A percentile compares a stretch with the other conserved stretches of the same genome.
Conservation (phyloP, 257 asterid genomes). For the Gynochthodes officinalis region DNA sequence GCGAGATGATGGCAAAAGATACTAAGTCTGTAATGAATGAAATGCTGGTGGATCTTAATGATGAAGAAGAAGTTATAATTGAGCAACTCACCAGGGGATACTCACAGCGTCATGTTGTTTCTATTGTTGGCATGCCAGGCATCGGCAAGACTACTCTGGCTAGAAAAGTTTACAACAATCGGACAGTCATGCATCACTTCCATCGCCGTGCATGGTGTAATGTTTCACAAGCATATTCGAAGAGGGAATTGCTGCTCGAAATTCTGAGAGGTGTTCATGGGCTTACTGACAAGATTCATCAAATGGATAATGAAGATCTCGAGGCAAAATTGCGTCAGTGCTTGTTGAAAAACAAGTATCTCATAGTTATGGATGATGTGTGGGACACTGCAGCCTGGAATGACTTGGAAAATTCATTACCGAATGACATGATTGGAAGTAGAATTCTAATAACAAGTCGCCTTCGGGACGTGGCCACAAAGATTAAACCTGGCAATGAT, state of each 20-base stretch:
- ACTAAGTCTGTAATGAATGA: background rate
- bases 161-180: background rate
- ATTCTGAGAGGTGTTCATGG: conserved; percentile 8
- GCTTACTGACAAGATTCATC: background rate
- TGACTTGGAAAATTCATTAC: background rate
- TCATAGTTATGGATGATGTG: conserved; percentile 12
- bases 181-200: background rate
- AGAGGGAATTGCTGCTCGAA: background rate
- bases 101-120: conserved; percentile 3
- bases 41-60: background rate
- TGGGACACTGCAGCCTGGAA: conserved; percentile 11
- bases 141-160: conserved; percentile 6
- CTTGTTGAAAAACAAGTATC: conserved; percentile 7
- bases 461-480: background rate
- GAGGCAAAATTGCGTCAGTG: background rate
- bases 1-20: background rate
- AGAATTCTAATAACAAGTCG: conserved; percentile 9
- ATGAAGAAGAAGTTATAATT: conserved; percentile 7
- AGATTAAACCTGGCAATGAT: background rate
- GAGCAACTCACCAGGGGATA: conserved; percentile 6
- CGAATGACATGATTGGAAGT: conserved; percentile 2
- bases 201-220: conserved; percentile 7
- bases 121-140: conserved; percentile 10
- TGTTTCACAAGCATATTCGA: background rate
- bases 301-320: background rate